These are phyloP conservation scores for Spergularia marina DNA, from an alignment of 148 eudicot genomes.

Conservation along the genomic window DNA sequence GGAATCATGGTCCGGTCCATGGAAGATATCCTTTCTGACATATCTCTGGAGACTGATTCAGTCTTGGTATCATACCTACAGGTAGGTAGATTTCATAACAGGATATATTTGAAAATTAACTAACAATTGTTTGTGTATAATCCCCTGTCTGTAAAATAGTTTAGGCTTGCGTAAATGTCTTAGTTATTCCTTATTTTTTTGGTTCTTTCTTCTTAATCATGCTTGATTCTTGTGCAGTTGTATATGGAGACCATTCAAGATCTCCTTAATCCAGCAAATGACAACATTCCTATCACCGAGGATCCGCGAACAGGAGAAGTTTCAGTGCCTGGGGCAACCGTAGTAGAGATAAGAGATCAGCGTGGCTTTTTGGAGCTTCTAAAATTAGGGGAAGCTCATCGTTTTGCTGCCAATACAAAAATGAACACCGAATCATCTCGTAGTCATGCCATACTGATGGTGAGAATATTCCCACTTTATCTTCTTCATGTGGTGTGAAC, in stretches of 20 bases:
- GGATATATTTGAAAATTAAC: not conserved
- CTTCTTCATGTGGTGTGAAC: not conserved
- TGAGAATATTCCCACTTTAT: conserved; percentile 20
- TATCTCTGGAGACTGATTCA: conserved; percentile 69
- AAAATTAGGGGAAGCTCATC: conserved; percentile 77
- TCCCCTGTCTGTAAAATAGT: not conserved
- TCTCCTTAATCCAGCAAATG: conserved; percentile 83
- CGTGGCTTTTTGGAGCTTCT: conserved; percentile 69
- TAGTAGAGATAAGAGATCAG: conserved; percentile 67
- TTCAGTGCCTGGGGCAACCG: conserved; percentile 84
- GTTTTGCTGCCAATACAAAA: conserved; percentile 92
- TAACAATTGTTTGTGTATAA: not conserved
- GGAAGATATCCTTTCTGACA: conserved; percentile 87
- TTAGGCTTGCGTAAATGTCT: not conserved
- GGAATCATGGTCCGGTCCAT: conserved; percentile 99
- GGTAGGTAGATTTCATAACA: conserved; percentile 39
- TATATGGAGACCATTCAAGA: conserved; percentile 98
- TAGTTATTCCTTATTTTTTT: not conserved
- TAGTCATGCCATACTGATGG: conserved; percentile 92
- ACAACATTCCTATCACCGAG: conserved; percentile 84
- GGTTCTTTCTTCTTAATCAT: conserved; percentile 6
- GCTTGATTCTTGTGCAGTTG: conserved; percentile 41
- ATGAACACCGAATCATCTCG: conserved; percentile 93
- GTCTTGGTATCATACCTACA: conserved; percentile 85
- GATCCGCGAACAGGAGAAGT: conserved; percentile 91